Evolutionary conservation across 768 basidiomycete species (phyloP), one percentile per base, ranked within the genome.

Genomic region (Leccinum uliginosum): DNA sequence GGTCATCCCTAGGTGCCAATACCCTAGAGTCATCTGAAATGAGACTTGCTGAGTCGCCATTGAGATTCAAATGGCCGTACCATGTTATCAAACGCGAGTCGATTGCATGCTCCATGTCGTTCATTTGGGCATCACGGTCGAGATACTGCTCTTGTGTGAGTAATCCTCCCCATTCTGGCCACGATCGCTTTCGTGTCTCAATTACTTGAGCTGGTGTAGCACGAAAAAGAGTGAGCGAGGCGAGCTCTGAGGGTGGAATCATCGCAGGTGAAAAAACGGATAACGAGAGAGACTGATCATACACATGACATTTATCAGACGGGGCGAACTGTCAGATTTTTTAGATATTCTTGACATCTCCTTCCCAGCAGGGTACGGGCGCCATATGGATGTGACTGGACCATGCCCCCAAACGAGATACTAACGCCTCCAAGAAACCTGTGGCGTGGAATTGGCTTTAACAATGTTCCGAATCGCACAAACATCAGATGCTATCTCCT

Each of bases 41-140:
- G 17, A 51, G 30, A n/a, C 17, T 40, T 15, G 21, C 4, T 38
- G 23, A 8, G 45, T 50, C 56, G 29, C 27, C 23, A n/a, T 49
- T 14, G 27, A 50, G 32, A 11, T 15, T 24, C 24, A 12, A 29
- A 21, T 26, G 21, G 49, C 32, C 64, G 32, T 63, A 83, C 84
- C 84, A 87, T 43, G 78, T 80, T 43, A 74, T 76, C 35, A 81
- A 61, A 44, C 71, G 76, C 12, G 78, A 81, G 49, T 80, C 67
- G 17, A 60, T 62, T 7, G 79, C 78, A 51, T 80, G 75, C 53
- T 81, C 79, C 55, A 73, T 67, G 6, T 57, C 56, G 34, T 80
- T 76, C 63, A 79, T 67, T 12, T 69, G 57, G 0, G 59, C 70
- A 59, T 80, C 75, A 27, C 78, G 70, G 34, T 73, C 68, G 9